phyloP scores from a whole-genome alignment of 345 rosid genomes.

The Eucalyptus sideroxylon region DNA sequence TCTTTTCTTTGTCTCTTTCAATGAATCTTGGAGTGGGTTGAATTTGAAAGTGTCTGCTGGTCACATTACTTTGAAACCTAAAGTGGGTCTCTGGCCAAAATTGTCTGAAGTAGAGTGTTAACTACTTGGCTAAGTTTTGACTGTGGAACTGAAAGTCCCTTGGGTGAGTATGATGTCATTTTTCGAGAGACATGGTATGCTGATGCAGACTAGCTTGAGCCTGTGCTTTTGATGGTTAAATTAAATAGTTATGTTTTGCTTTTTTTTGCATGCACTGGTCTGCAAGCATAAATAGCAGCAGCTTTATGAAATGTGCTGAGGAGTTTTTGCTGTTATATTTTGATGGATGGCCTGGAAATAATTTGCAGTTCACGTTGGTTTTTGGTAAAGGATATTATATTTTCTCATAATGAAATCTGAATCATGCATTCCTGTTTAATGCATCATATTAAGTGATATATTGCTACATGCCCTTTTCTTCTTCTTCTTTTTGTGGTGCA shows the following conservation, averaged over 20 bases:
- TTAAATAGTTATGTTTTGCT: background rate
- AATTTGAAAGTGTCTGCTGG: background rate
- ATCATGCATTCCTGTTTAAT: background rate
- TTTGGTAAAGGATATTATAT: background rate
- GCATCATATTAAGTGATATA: background rate
- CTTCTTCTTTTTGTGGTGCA: slow-evolving; percentile 13
- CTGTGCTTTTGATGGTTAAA: background rate
- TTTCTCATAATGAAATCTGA: background rate
- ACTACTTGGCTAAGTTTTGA: background rate
- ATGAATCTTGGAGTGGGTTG: background rate
- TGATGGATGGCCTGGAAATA: background rate
- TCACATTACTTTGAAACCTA: background rate
- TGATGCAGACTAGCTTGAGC: background rate
- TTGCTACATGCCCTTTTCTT: background rate
- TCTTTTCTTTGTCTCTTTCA: background rate
- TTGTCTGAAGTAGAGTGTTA: background rate
- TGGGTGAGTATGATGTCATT: background rate
- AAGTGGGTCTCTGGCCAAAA: background rate
- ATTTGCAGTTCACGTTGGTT: background rate
- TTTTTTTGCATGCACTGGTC: background rate
- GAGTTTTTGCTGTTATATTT: background rate
- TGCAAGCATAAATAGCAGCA: background rate
- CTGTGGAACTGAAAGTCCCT: background rate
- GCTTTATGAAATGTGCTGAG: background rate
- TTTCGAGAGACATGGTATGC: background rate